phyloP scores from a whole-genome alignment of 805 yeast genomes.

The Wickerhamiella australiensis region DNA sequence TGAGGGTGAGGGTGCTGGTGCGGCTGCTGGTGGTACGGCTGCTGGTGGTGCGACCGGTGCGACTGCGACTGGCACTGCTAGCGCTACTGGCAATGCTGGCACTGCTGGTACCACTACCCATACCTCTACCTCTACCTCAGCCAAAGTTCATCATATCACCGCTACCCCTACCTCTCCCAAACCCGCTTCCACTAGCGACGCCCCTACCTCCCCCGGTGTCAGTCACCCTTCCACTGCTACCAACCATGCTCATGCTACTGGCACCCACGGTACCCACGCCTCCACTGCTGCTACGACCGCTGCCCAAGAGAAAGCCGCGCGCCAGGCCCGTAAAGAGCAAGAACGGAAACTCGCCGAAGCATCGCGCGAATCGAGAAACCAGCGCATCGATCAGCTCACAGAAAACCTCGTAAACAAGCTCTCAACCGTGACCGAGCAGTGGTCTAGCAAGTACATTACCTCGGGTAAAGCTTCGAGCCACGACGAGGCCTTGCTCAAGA shows the following conservation, averaged over 20 bases:
- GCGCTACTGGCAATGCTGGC: not conserved
- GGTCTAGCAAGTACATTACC: conserved; percentile 47
- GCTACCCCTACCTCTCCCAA: not conserved
- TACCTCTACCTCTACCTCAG: not conserved
- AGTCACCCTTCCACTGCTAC: not conserved
- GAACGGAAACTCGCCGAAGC: conserved; percentile 34
- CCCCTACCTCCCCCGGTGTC: not conserved
- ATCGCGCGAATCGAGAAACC: conserved; percentile 27
- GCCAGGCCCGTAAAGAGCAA: conserved; percentile 24
- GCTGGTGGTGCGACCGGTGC: not conserved
- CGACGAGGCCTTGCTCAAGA: conserved; percentile 46
- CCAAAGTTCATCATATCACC: not conserved
- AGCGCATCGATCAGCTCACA: conserved; percentile 47
- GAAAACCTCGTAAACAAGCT: conserved; percentile 62
- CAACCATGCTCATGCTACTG: not conserved
- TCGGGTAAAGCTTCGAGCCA: conserved; percentile 47
- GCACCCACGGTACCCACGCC: not conserved
- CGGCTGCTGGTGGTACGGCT: conserved; percentile 16
- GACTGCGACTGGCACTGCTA: not conserved
- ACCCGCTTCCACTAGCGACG: conserved; percentile 4
- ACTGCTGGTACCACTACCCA: not conserved
- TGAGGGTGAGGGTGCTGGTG: conserved; percentile 29
- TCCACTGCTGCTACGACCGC: not conserved
- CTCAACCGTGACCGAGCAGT: conserved; percentile 49
- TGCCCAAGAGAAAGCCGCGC: conserved; percentile 25